phyloP scores from a whole-genome alignment of 2,329 filamentous ascomycete species.

The Xylaria sp. region DNA sequence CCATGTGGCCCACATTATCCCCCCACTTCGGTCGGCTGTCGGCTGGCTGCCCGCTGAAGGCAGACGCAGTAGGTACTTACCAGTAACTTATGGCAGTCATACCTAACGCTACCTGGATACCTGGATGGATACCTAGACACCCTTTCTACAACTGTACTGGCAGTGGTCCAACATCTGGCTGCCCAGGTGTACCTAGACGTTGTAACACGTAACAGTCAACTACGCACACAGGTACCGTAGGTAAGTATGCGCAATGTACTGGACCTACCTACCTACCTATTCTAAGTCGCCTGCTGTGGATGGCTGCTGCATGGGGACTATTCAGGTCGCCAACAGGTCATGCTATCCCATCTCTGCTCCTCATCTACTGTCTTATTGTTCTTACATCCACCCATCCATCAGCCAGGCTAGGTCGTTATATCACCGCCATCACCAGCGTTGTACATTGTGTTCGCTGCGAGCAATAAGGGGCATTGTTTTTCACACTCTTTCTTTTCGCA shows the following conservation, averaged over 20 bases:
- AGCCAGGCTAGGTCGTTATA: no score
- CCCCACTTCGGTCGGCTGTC: slow-evolving; percentile 1
- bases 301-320: background rate
- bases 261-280: no score
- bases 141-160: no score
- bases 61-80: background rate
- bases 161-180: no score
- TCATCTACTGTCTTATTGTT: background rate
- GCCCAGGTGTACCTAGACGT: no score
- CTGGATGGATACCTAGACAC: no score
- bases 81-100: no score
- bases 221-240: no score
- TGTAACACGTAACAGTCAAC: no score
- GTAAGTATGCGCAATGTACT: no score
- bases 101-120: background rate
- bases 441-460: background rate
- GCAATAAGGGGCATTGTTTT: background rate
- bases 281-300: no score
- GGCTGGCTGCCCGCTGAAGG: slow-evolving; percentile 8
- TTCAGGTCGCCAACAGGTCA: background rate
- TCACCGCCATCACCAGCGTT: background rate
- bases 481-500: background rate
- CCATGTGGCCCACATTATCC: background rate
- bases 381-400: no score
- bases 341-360: background rate